These are phyloP conservation scores for Cynara cardunculus DNA, from an alignment of 129 eudicot species.

Conservation along the genomic window DNA sequence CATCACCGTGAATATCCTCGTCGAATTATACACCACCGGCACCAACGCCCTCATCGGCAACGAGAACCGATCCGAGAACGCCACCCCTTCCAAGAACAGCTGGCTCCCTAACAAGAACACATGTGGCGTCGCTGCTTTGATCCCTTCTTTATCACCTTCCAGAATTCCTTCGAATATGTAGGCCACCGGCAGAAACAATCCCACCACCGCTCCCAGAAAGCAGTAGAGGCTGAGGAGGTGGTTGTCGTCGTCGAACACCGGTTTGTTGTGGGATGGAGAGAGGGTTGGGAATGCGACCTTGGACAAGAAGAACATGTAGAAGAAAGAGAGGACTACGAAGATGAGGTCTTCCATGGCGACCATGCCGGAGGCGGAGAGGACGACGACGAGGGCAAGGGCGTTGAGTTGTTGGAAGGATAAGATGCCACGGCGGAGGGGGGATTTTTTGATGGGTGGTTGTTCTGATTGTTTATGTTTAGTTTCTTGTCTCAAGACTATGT, in stretches of 20 bases:
- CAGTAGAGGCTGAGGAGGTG: constrained; percentile 36
- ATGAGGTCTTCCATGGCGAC: constrained; percentile 43
- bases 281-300: constrained; percentile 54
- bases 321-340: constrained; percentile 50
- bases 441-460: neutral
- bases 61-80: constrained; percentile 54
- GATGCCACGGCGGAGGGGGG: constrained; percentile 12
- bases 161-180: constrained; percentile 65
- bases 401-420: constrained; percentile 59
- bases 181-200: constrained; percentile 60
- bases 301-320: constrained; percentile 68
- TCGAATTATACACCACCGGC: constrained; percentile 72
- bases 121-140: constrained; percentile 79
- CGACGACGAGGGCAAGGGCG: constrained; percentile 45
- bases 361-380: constrained; percentile 76
- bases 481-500: constrained; percentile 37
- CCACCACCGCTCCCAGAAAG: constrained; percentile 40
- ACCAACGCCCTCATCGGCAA: constrained; percentile 70
- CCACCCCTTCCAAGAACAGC: constrained; percentile 69
- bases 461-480: neutral
- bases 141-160: constrained; percentile 65
- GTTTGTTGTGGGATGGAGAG: constrained; percentile 16
- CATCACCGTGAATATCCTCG: constrained; percentile 49
- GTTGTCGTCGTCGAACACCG: constrained; percentile 32
- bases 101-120: constrained; percentile 68